phyloP scores from a whole-genome alignment of 306 rosid genomes.

The Cucumis sativus region Cucumber_9930_V3 NC_026659.2:26591501-26592000 shows the following conservation, averaged over 20 bases:
- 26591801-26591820: slow-evolving; percentile 20
- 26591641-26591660: not conserved
- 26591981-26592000: slow-evolving; percentile 97
- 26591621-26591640: not conserved
- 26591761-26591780: slow-evolving; percentile 1
- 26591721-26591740: not conserved
- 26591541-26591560: not conserved
- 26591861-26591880: slow-evolving; percentile 10
- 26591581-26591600: not conserved
- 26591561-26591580: not conserved
- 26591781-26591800: slow-evolving; percentile 4
- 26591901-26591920: slow-evolving; percentile 13
- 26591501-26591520: not conserved
- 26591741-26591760: slow-evolving; percentile 1
- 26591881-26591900: not conserved
- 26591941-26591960: slow-evolving; percentile 62
- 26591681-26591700: not conserved
- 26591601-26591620: not conserved
- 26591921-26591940: slow-evolving; percentile 96
- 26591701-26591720: not conserved
- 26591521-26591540: not conserved
- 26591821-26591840: slow-evolving; percentile 17
- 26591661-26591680: not conserved
- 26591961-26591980: slow-evolving; percentile 85
- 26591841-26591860: slow-evolving; percentile 50